phyloP scores from a whole-genome alignment of 805 yeast species.

The Candida easanensis region DNA sequence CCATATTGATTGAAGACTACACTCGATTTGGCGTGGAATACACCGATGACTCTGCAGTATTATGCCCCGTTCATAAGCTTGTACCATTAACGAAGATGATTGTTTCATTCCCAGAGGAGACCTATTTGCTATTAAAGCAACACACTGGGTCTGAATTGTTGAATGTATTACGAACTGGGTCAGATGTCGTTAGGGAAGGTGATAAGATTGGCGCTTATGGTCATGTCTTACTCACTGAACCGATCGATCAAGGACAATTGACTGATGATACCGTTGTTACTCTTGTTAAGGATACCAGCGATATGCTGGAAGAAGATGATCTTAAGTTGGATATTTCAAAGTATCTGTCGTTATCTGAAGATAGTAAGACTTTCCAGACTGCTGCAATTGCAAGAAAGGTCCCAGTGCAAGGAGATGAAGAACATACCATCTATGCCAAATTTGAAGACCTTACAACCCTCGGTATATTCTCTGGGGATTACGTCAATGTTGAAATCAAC shows the following conservation, averaged over 20 bases:
- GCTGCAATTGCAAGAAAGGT: conserved; percentile 2
- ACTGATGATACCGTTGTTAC: conserved; percentile 48
- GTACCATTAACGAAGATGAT: conserved; percentile 19
- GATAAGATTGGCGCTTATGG: conserved; percentile 32
- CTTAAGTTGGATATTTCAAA: conserved; percentile 16
- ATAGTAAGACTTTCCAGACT: not conserved
- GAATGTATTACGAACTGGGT: conserved; percentile 10
- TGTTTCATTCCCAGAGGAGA: conserved; percentile 22
- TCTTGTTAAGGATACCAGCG: conserved; percentile 37
- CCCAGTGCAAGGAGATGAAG: conserved; percentile 37
- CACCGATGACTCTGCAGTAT: conserved; percentile 21
- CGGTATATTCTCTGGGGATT: conserved; percentile 70
- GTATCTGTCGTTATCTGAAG: conserved; percentile 9
- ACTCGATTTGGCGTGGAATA: conserved; percentile 18
- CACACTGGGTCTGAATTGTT: conserved; percentile 18
- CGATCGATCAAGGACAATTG: conserved; percentile 65
- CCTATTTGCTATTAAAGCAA: conserved; percentile 18
- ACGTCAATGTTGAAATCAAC: conserved; percentile 36
- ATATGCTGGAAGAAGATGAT: conserved; percentile 3
- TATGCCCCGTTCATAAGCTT: conserved; percentile 15
- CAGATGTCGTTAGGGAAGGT: conserved; percentile 20
- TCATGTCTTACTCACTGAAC: conserved; percentile 61
- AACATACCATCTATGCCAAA: conserved; percentile 43
- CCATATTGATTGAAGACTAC: conserved; percentile 9
- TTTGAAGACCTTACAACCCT: conserved; percentile 49